phyloP scores from a whole-genome alignment of 192 early-diverging fungal species.

The Coemansia javaensis region DNA sequence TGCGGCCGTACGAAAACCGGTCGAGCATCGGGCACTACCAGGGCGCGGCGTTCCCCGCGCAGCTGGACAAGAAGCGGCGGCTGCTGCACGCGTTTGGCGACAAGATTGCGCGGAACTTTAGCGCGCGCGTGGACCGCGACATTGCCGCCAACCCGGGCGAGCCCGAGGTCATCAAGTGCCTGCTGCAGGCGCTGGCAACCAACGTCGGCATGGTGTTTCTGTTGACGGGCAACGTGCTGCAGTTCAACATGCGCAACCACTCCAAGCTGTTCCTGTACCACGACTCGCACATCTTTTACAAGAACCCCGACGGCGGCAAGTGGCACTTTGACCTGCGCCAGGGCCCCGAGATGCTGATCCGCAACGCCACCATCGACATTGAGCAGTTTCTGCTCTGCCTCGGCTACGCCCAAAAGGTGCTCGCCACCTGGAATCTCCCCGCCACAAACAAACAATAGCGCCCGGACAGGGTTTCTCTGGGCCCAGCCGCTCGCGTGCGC shows the following conservation, averaged over 20 bases:
- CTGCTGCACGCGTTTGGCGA: conserved; percentile 25
- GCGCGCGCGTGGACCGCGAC: conserved; percentile 19
- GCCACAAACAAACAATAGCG: no score
- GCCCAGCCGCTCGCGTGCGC: no score
- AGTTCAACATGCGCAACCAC: conserved; percentile 41
- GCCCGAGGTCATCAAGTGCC: conserved; percentile 11
- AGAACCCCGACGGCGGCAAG: conserved; percentile 23
- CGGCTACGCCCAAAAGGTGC: conserved; percentile 35
- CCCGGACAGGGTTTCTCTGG: no score
- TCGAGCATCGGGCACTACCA: conserved; percentile 38
- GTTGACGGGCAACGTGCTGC: conserved; percentile 44
- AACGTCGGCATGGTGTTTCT: conserved; percentile 39
- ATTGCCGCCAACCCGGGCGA: conserved; percentile 10
- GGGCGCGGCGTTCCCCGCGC: conserved; percentile 15
- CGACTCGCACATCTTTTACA: conserved; percentile 38
- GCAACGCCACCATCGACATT: conserved; percentile 32
- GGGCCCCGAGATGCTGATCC: conserved; percentile 40
- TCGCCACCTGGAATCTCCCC: conserved; percentile 25
- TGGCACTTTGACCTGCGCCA: conserved; percentile 48
- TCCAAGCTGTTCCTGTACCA: conserved; percentile 46
- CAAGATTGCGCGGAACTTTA: conserved; percentile 26
- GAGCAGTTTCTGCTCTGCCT: conserved; percentile 46
- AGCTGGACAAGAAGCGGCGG: conserved; percentile 40
- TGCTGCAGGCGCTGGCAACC: conserved; percentile 37
- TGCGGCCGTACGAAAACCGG: conserved; percentile 31